Percentiles rank a stretch among this genome's conserved stretches.
Evolutionary conservation across 352 stramenopile genomes (phyloP).

Genomic region (Achlya hypogyna): DNA sequence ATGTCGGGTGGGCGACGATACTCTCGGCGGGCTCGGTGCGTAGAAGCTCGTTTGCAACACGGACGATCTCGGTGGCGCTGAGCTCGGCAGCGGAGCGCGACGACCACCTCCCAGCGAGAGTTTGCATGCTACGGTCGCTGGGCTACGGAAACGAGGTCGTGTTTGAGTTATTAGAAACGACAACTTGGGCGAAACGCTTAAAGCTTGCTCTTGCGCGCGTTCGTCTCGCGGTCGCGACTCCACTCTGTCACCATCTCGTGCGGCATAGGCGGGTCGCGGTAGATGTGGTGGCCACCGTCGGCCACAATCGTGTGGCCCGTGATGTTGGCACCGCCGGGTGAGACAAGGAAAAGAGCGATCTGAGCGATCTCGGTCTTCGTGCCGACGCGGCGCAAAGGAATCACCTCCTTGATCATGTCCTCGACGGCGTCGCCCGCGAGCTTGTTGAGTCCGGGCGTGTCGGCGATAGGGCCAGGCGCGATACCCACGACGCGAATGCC

Average conservation of each 20-base stretch:
- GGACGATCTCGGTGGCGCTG: background rate
- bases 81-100: background rate
- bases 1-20: too few relatives aligned
- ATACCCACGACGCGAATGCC: constrained; percentile 91
- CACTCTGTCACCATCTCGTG: constrained; percentile 59
- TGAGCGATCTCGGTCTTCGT: constrained; percentile 77
- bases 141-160: too few relatives aligned
- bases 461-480: constrained; percentile 90
- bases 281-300: constrained; percentile 77
- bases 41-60: background rate
- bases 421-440: constrained; percentile 63
- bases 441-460: constrained; percentile 92
- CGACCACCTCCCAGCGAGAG: background rate
- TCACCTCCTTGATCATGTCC: constrained; percentile 24
- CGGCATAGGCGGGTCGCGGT: constrained; percentile 55
- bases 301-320: constrained; percentile 78
- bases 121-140: background rate
- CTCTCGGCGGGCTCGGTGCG: background rate
- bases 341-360: constrained; percentile 76
- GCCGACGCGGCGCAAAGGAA: constrained; percentile 72
- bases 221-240: constrained; percentile 74
- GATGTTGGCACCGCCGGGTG: constrained; percentile 63
- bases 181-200: background rate
- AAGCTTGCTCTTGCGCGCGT: constrained; percentile 33
- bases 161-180: background rate